These are phyloP conservation scores for Penicillium antarcticum DNA, from an alignment of 495 filamentous ascomycete genomes.

Conservation along the genomic window DNA sequence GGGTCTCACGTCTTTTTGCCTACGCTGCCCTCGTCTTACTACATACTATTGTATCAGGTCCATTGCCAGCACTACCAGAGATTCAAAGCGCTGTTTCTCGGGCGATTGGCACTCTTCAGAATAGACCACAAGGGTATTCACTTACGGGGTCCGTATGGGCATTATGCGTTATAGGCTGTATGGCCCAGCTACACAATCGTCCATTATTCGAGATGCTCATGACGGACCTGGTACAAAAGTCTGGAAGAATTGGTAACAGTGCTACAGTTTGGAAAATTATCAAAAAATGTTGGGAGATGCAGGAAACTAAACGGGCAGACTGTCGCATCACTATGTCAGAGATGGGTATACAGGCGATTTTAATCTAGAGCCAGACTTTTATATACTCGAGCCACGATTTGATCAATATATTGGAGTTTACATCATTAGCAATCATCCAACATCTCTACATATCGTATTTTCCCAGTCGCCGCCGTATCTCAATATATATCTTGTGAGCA, in stretches of 20 bases:
- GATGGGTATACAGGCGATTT: constrained; percentile 1
- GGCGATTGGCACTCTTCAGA: constrained; percentile 1
- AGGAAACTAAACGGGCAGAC: constrained; percentile 1
- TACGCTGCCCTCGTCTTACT: neutral
- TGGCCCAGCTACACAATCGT: neutral
- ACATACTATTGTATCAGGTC: constrained; percentile 1
- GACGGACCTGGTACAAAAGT: constrained; percentile 1
- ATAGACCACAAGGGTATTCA: neutral
- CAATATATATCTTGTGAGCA: too few species aligned
- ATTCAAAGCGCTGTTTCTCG: constrained; percentile 2
- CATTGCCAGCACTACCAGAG: constrained; percentile 1
- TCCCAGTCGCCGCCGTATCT: too few species aligned
- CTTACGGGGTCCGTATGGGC: constrained; percentile 7
- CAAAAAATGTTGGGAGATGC: constrained; percentile 2
- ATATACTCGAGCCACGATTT: too few species aligned
- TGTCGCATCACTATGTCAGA: constrained; percentile 2
- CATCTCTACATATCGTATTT: too few species aligned
- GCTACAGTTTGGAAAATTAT: constrained; percentile 8
- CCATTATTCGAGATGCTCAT: constrained; percentile 1
- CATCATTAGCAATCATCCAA: too few species aligned
- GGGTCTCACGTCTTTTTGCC: constrained; percentile 4
- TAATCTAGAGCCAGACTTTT: neutral
- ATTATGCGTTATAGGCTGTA: constrained; percentile 4
- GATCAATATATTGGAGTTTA: too few species aligned
- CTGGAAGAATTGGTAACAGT: constrained; percentile 1